These are phyloP conservation scores for Luffa acutangula DNA, from an alignment of 306 rosid genomes.

Conservation along the genomic window DNA sequence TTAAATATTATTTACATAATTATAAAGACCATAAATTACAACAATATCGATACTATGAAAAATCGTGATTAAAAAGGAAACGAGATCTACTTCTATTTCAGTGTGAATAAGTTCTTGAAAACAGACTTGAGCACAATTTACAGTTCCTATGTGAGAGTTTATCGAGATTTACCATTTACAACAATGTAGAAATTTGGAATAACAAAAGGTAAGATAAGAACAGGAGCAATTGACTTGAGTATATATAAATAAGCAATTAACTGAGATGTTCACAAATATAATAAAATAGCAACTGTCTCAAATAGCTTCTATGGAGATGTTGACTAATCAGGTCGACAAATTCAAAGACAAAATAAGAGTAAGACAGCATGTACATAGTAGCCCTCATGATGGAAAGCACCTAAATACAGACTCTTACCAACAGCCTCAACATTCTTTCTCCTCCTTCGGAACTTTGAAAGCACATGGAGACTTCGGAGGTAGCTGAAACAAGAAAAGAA, in stretches of 20 bases:
- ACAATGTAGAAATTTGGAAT: neutral
- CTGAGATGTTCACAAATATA: neutral
- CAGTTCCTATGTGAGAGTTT: neutral
- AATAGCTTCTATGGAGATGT: neutral
- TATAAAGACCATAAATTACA: too few relatives aligned
- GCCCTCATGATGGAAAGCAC: neutral
- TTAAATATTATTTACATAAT: too few relatives aligned
- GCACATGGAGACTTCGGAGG: conserved; percentile 9
- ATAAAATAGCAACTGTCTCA: neutral
- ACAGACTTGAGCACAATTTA: neutral
- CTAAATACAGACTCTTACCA: conserved; percentile 9
- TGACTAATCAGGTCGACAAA: conserved; percentile 6
- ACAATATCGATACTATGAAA: too few relatives aligned
- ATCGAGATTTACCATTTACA: neutral
- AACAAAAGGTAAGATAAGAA: neutral
- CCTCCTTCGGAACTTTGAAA: conserved; percentile 7
- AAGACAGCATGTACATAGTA: neutral
- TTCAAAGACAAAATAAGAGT: conserved; percentile 1
- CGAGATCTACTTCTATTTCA: neutral
- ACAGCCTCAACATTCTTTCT: conserved; percentile 9
- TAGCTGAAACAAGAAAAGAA: conserved; percentile 8
- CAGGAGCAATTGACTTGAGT: neutral
- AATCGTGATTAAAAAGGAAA: neutral
- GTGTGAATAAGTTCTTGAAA: neutral
- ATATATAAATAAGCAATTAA: neutral